Conservation (phyloP, 1,284 basidiomycete species). For the Ganoderma lucidum region DNA sequence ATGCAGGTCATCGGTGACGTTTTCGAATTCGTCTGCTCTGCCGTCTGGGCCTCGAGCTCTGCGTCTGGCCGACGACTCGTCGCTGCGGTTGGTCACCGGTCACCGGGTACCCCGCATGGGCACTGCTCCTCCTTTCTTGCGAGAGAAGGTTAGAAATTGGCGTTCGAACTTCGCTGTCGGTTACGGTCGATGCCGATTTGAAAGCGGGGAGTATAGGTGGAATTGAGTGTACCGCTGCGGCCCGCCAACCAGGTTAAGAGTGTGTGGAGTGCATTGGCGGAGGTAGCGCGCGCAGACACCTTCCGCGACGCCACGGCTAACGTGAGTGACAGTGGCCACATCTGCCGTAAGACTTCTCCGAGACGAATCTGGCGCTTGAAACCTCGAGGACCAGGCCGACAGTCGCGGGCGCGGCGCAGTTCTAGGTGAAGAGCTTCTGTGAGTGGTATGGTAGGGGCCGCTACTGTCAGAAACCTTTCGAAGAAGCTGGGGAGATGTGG, state of each 20-base stretch:
- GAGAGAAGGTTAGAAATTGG: background rate
- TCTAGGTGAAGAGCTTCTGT: background rate
- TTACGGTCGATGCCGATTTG: no score
- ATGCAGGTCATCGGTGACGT: background rate
- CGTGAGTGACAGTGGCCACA: background rate
- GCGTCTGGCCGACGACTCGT: background rate
- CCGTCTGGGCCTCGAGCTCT: background rate
- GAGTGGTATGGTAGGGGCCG: background rate
- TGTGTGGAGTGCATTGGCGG: background rate
- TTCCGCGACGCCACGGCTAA: background rate
- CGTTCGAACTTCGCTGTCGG: background rate
- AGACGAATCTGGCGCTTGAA: background rate
- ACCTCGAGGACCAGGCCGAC: background rate
- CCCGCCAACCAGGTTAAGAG: background rate
- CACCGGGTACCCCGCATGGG: conserved; percentile 1
- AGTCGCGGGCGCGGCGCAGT: background rate
- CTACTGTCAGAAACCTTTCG: background rate
- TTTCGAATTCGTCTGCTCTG: background rate
- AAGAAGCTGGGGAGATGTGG: background rate
- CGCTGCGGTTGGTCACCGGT: background rate
- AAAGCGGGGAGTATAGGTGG: no score
- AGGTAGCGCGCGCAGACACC: background rate
- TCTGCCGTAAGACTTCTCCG: conserved; percentile 1
- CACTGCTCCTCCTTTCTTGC: conserved; percentile 1
- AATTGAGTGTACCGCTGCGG: background rate